These are phyloP conservation scores for Phytophthora capsici DNA, from an alignment of 352 stramenopile species.

Conservation along the genomic window DNA sequence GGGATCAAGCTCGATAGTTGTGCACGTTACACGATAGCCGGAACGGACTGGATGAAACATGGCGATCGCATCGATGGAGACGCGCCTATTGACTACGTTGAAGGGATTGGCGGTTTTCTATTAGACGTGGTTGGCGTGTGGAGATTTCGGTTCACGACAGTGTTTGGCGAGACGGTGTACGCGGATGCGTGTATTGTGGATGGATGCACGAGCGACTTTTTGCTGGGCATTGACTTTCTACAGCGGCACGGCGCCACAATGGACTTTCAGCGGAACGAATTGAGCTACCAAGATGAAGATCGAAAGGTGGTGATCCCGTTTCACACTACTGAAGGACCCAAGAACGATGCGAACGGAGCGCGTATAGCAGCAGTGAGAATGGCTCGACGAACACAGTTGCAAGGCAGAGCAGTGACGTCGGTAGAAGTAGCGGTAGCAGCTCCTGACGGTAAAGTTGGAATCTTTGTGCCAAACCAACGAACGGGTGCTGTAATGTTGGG, in stretches of 20 bases:
- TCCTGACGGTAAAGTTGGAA: no score
- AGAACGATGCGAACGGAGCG: no score
- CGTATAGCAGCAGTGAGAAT: background rate
- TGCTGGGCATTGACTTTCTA: slow-evolving; percentile 4
- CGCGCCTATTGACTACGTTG: background rate
- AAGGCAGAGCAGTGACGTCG: background rate
- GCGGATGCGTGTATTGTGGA: background rate
- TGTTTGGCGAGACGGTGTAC: background rate
- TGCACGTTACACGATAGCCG: background rate
- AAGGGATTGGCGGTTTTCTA: background rate
- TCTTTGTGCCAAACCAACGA: no score
- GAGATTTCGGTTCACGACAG: background rate
- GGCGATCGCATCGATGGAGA: background rate
- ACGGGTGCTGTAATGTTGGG: no score
- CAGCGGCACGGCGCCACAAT: background rate
- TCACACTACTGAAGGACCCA: background rate
- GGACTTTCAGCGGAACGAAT: background rate
- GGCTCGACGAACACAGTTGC: background rate
- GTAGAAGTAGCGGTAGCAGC: background rate
- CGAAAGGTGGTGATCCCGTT: slow-evolving; percentile 2
- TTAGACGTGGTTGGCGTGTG: background rate
- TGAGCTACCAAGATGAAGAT: background rate
- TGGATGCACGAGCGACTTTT: background rate
- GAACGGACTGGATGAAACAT: slow-evolving; percentile 5
- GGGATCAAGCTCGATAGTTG: background rate